Evolutionary conservation across 1,284 basidiomycete genomes (phyloP).

Genomic region (Cutaneotrichosporon mucoides): DNA sequence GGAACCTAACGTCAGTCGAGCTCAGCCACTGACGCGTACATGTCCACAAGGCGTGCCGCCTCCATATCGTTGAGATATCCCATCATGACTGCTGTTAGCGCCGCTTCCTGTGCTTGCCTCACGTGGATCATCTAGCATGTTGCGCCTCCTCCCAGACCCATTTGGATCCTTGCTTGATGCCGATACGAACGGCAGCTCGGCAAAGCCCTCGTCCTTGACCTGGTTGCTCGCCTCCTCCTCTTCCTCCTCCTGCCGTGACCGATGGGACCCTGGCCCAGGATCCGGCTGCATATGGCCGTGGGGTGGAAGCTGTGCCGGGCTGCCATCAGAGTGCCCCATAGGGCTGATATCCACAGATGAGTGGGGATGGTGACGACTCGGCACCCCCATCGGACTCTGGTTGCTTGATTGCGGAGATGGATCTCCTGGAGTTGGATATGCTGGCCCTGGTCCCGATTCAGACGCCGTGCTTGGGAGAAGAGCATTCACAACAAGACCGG

Average conservation of each 20-base stretch:
- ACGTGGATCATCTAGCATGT: conserved; percentile 5
- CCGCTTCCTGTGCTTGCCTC: background rate
- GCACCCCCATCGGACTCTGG: too few relatives aligned
- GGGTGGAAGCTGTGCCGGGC: background rate
- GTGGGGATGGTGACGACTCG: too few relatives aligned
- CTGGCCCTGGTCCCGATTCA: too few relatives aligned
- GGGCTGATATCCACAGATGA: too few relatives aligned
- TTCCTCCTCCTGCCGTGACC: background rate
- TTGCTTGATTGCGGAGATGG: too few relatives aligned
- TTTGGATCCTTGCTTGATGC: background rate
- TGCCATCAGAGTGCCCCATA: too few relatives aligned
- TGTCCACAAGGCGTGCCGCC: conserved; percentile 2
- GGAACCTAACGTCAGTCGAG: background rate
- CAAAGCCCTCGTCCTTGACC: background rate
- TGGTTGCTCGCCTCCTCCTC: background rate
- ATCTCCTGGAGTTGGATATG: too few relatives aligned
- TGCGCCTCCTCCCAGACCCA: background rate
- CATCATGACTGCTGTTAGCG: background rate
- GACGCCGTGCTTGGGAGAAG: too few relatives aligned
- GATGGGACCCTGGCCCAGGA: background rate
- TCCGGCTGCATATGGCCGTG: background rate
- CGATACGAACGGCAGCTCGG: background rate
- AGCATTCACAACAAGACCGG: too few relatives aligned
- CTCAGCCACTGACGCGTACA: background rate
- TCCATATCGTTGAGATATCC: conserved; percentile 4